Base-by-base conservation (phyloP, 768 basidiomycete species). In the Tricholoma bakamatsutake region DNA sequence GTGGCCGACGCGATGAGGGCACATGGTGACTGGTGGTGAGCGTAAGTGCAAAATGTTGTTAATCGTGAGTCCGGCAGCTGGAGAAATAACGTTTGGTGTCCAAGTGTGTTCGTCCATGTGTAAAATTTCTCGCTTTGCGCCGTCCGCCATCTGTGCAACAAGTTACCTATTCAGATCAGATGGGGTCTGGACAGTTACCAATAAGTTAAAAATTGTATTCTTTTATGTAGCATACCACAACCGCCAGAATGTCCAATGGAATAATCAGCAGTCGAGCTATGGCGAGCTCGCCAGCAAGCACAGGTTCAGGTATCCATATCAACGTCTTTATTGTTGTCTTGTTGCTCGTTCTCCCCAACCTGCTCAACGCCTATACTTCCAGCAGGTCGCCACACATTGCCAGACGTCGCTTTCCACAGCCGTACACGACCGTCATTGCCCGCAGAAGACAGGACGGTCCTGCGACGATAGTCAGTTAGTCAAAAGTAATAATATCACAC, bases 351-450 rank as follows among this genome's bases (percentile, higher is more conserved):
- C 17, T 76, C 75, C 30, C 76, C 77, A 2, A 81, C 76, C 57
- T 91, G 88, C 63, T 92, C 90, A 48, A 93, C 86, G 46, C 86
- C 87, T 52, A 93, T 82, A 55, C 85, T 86, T 5, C 91, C 91
- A 13, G 89, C 88, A 5, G 87, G 78, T 59, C 88, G 75, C 91
- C 93, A 92, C 12, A 95, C 89, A 61, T 77, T 92, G 56, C 87
- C 90, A 55, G 86, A 76, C 4, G 89, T 85, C 2, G 87, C 85
- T 69, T 93, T 93, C 90, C 90, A 94, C 34, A 94, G 69, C 5
- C 91, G 80, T 27, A 94, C 79, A 8, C 90, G 77, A 5, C 92
- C 85, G 60, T 94, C 85, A 63, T 94, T 90, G 0, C 93, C 90
- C 1, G 88, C 83, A 1, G 87, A 90, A 1, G 89, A 87, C 8